Base-by-base conservation (phyloP, 2,329 filamentous ascomycete species). In the Fusarium begoniae region DNA sequence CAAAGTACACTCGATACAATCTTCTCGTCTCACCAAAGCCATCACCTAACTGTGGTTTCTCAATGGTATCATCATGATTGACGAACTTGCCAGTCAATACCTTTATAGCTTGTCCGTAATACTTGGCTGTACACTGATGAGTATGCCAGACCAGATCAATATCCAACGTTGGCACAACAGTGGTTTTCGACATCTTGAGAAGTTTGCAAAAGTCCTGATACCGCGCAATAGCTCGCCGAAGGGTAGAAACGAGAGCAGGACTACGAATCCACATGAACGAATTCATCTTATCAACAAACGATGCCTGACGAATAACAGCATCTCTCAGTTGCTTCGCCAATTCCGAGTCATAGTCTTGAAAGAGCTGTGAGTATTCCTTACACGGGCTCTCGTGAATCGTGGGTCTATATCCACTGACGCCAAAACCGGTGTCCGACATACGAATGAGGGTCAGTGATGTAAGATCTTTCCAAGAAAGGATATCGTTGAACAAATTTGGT, bases 91-190 rank as follows among this genome's bases (percentile, higher is more conserved):
- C 79, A 0, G 69, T 57, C 5, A 72, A 18, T 0, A 59, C 47
- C 44, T 74, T 73, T 50, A 74, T 74, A 2, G 61, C 69, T 28
- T 63, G 41, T 2, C 64, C 66, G 63, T 85, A 85, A 4, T 62
- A 20, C 4, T 32, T 65, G 0, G 81, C 76, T 3, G 78, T 80
- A 53, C 81, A 81, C 60, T 85, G 84, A 57, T 85, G 83, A 1
- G 84, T 86, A 54, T 85, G 83, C 84, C 84, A 86, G 2, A 80
- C 80, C 1, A 86, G 75, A 66, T 86, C 84, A 24, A 86, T 81
- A 65, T 85, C 84, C 9, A 84, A 71, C 0, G 84, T 85, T 0
- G 84, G 84, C 5, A 85, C 83, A 8, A 83, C 66, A 20, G 79
- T 80, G 15, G 32, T 77, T 15, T 66, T 66, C 1, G 61, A 66